Evolutionary conservation across 768 basidiomycete species (phyloP), one percentile per base, ranked within the genome.

Genomic region (Calocybe gangraenosa): DNA sequence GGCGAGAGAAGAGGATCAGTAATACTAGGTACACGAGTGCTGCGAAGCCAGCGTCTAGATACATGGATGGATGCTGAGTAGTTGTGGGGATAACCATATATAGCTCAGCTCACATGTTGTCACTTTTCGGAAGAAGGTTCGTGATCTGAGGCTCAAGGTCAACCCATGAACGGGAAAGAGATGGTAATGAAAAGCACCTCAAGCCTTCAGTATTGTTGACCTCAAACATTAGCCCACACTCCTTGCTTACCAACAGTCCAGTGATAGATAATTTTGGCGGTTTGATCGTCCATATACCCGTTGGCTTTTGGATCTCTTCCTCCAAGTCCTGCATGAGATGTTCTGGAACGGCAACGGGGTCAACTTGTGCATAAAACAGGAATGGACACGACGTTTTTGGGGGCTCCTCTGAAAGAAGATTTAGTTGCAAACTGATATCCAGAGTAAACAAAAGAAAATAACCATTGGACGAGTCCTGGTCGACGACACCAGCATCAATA

Each of bases 41-140:
- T 2, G 89, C 75, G 22, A 77, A 64, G 2, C 87, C 84, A 7
- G 90, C 87, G 65, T 93, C 92, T 92, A 51, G n/a, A n/a, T n/a
- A 17, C 17, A 34, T 19, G 25, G 23, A 42, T 11, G 18, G 18
- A 37, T 37, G 15, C 30, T 23, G 18, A 30, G 14, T 18, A 39
- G 3, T 8, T 28, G 28, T 43, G 3, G 22, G 1, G 11, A 38
- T 40, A 7, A 20, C n/a, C n/a, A 14, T 33, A 15, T 21, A 14
- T 28, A 13, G 7, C 9, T 17, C 17, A 41, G 62, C 73, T 51
- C 48, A 79, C 79, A 84, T 6, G 78, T 83, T 4, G 82, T 81
- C 18, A 86, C 79, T 65, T 87, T 87, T 45, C 79, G 75, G 65
- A 87, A 88, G 63, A 89, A 87, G 1, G 74, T 72, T 42, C 73